phyloP scores from a whole-genome alignment of 331 rosid genomes.

The Pyracantha coccinea region DNA sequence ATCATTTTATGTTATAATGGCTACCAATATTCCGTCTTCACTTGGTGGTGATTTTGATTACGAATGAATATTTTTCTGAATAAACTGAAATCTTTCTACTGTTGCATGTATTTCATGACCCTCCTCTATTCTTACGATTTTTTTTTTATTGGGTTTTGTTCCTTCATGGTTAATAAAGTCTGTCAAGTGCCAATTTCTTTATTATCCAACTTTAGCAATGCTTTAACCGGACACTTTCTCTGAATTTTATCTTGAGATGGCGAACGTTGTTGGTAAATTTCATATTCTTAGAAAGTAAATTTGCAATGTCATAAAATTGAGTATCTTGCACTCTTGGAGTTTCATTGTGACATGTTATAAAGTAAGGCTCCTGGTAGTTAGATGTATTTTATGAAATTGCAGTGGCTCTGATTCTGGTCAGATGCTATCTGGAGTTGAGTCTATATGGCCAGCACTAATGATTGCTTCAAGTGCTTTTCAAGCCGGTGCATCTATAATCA shows the following conservation, averaged over 20 bases:
- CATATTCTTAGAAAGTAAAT: not conserved
- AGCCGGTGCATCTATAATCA: constrained; percentile 88
- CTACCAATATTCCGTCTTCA: not conserved
- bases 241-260: not conserved
- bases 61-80: not conserved
- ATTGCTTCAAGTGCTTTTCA: constrained; percentile 78
- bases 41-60: not conserved
- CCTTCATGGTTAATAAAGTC: not conserved
- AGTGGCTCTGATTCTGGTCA: constrained; percentile 80
- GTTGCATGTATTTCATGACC: not conserved
- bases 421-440: constrained; percentile 70
- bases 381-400: constrained; percentile 18
- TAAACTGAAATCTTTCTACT: not conserved
- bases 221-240: not conserved
- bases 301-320: not conserved
- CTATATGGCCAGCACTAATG: constrained; percentile 78
- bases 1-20: not conserved
- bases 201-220: not conserved
- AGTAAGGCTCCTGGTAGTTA: constrained; percentile 16
- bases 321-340: constrained; percentile 3
- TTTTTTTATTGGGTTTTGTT: not conserved
- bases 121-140: not conserved
- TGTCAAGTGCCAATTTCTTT: not conserved
- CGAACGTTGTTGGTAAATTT: not conserved
- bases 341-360: constrained; percentile 15